Percentiles rank a stretch among this genome's conserved stretches.
phyloP scores from a whole-genome alignment of 1,284 basidiomycete species.

The Ganoderma multipileum region DNA sequence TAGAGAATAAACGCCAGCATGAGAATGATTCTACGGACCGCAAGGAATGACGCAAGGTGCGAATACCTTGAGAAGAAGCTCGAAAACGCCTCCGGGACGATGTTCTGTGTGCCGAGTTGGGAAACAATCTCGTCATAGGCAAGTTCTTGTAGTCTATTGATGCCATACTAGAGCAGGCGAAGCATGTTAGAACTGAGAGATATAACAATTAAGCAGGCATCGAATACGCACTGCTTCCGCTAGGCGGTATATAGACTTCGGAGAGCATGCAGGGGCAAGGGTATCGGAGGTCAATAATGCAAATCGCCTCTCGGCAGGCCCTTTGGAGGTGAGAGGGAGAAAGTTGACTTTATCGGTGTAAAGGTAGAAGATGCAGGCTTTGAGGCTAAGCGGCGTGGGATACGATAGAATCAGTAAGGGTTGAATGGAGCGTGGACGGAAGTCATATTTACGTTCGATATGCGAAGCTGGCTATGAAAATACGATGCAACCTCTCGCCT shows the following conservation, averaged over 20 bases:
- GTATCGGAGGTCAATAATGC: conserved; percentile 15
- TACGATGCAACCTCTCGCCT: conserved; percentile 10
- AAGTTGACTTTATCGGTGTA: conserved; percentile 36
- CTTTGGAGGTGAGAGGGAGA: conserved; percentile 29
- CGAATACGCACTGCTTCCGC: conserved; percentile 32
- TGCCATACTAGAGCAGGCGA: conserved; percentile 12
- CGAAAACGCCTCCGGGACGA: conserved; percentile 33
- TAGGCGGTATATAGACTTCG: conserved; percentile 37
- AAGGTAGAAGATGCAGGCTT: conserved; percentile 34
- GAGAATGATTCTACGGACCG: not conserved
- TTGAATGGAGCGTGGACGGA: not conserved
- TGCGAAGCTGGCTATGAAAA: conserved; percentile 32
- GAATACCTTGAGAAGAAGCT: conserved; percentile 23
- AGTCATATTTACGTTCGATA: conserved; percentile 30
- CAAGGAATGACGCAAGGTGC: not conserved
- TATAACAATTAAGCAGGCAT: not conserved
- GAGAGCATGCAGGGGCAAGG: conserved; percentile 33
- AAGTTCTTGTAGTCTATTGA: conserved; percentile 25
- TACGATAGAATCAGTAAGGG: not conserved
- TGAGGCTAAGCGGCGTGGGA: conserved; percentile 20
- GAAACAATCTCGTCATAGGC: conserved; percentile 26
- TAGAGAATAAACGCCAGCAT: not conserved
- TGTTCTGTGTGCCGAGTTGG: conserved; percentile 24
- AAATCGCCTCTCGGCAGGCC: conserved; percentile 9
- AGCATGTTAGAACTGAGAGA: not conserved